Evolutionary conservation across 306 rosid genomes (phyloP), one percentile per base, ranked within the genome.

Genomic region (Carpinus fangiana): DNA sequence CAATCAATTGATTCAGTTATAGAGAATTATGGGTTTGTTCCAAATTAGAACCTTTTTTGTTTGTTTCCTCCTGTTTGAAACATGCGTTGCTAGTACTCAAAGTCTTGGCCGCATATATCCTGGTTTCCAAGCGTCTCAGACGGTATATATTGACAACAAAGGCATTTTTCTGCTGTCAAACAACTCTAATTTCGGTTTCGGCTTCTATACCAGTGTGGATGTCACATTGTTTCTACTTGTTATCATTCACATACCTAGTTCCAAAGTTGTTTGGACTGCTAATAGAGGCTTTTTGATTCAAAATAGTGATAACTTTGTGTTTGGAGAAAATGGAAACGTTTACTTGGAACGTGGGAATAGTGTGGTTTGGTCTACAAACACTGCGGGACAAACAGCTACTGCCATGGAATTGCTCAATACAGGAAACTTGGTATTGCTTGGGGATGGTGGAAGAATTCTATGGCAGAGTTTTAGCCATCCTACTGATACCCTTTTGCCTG

Each of bases 391-490:
- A 20, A 73, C 45, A 34, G 86, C 54, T 8, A 56, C 50, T 69
- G 69, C 86, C 54, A 76, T 85, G 83, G 76, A 82, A 59, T 62
- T 85, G 60, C 34, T 48, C 70, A 78, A 85, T 74, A 71, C 79
- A 0, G 88, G 88, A n/a, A 85, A 85, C 54, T 82, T 85, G 79
- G 76, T 82, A 12, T 65, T 85, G 84, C 73, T 73, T 57, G 85
- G 84, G 11, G 76, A 14, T 17, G 64, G 80, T 23, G 82, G 75
- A 74, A 76, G 80, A 4, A 47, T 77, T 71, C 70, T 82, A 68
- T 86, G 86, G 86, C 84, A 86, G 84, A 86, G 89, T 67, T 86
- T 86, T 84, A 78, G 74, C 57, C 77, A 73, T 68, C 88, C 88
- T 17, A 78, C 84, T 10, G 81, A 81, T 50, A 85, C 88, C 12